Evolutionary conservation across 2,329 filamentous ascomycete genomes (phyloP).

Genomic region (Westerdykella ornata): DNA sequence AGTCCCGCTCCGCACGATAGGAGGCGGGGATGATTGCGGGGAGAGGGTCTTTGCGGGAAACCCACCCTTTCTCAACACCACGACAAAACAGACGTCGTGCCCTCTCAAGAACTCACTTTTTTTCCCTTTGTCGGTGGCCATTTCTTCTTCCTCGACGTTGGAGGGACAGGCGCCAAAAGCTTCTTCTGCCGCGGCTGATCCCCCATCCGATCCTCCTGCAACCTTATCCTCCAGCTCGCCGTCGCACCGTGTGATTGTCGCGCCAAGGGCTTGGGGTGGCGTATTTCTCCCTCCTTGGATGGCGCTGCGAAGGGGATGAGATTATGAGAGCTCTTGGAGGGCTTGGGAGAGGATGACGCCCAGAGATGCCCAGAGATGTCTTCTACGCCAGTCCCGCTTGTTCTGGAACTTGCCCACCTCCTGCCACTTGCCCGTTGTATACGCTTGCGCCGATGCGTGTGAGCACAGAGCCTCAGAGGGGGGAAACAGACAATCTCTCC

Average conservation of each 20-base stretch:
- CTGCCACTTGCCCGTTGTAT: slow-evolving; percentile 26
- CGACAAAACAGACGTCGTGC: slow-evolving; percentile 6
- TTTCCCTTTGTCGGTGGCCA: too few relatives aligned
- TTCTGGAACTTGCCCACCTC: slow-evolving; percentile 25
- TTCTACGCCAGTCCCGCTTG: slow-evolving; percentile 20
- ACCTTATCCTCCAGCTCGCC: slow-evolving; percentile 18
- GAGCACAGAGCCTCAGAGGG: neutral
- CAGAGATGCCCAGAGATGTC: slow-evolving; percentile 2
- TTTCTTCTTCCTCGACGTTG: neutral
- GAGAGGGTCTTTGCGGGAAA: neutral
- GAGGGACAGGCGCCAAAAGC: slow-evolving; percentile 16
- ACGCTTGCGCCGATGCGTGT: slow-evolving; percentile 28
- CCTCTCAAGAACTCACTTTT: neutral
- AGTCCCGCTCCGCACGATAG: slow-evolving; percentile 8
- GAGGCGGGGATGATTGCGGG: slow-evolving; percentile 6
- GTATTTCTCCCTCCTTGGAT: slow-evolving; percentile 15
- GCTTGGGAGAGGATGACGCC: too few relatives aligned
- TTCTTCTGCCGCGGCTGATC: slow-evolving; percentile 16
- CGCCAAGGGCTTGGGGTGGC: slow-evolving; percentile 38
- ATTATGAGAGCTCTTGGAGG: neutral
- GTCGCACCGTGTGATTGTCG: slow-evolving; percentile 13
- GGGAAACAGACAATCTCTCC: neutral
- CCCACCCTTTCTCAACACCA: slow-evolving; percentile 11
- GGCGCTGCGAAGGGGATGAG: too few relatives aligned
- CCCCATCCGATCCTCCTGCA: slow-evolving; percentile 10